Evolutionary conservation across 371 early-diverging fungal species (phyloP), one percentile per base, ranked within the genome.

Genomic region (Mucor indicus): DNA sequence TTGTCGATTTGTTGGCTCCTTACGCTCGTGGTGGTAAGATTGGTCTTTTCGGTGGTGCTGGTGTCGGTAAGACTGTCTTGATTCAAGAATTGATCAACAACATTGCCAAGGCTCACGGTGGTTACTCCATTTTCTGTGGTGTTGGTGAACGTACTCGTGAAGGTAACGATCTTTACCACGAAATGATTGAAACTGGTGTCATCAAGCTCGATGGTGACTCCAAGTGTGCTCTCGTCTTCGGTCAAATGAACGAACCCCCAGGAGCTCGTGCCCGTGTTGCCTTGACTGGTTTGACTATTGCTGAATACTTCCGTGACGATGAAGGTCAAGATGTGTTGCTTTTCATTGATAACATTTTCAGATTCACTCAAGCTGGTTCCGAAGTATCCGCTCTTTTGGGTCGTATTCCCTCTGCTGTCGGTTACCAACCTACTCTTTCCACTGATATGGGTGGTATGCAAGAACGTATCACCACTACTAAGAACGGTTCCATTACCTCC

Each of bases 231-330:
- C 85, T 94, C 48, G 96, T 96, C 55, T 97, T 91, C 81, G 97
- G 97, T 59, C 95, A 97, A 80, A 97, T 97, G 97, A 97, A 97
- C 91, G 95, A 95, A 80, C 96, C 97, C 76, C 97, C 95, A 57
- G 97, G 97, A 78, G 97, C 97, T 64, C 94, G 97, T 90, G 97
- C 96, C 60, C 94, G 97, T 90, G 97, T 96, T 44, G 97, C 97
- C 49, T 76, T 96, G 72, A 96, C 97, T 48, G 97, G 95, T 64
- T 77, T 96, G 67, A 96, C 97, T 66, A 86, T 95, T 60, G 97
- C 97, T 64, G 97, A 97, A 80, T 95, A 97, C 85, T 97, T 97
- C 92, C 93, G 96, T 89, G 97, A 97, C 75, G 86, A 90, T 62
- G 97, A 95, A 79, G 96, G 96, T 60, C 95, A 97, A 80, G 97